These are phyloP conservation scores for Beta macrorhiza DNA, from an alignment of 179 eudicot genomes.

Conservation along the genomic window DNA sequence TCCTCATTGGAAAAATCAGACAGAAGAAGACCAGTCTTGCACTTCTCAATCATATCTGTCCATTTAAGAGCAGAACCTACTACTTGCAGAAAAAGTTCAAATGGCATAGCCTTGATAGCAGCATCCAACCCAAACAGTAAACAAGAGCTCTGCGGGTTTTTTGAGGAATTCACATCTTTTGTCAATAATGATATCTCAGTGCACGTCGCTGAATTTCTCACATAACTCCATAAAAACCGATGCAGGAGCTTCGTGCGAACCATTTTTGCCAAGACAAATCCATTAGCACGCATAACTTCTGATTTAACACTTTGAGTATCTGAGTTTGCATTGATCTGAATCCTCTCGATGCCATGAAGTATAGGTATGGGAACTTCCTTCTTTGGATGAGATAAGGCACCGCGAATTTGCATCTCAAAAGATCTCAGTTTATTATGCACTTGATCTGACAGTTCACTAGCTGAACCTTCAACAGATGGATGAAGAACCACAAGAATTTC, in stretches of 20 bases:
- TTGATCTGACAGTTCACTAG: conserved; percentile 61
- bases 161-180: conserved; percentile 42
- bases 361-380: conserved; percentile 56
- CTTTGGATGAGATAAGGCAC: conserved; percentile 45
- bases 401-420: conserved; percentile 67
- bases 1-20: conserved; percentile 76
- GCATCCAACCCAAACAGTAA: conserved; percentile 56
- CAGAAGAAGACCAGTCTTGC: conserved; percentile 66
- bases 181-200: conserved; percentile 40
- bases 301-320: conserved; percentile 51
- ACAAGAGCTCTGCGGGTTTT: conserved; percentile 78
- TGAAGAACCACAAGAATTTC: conserved; percentile 63
- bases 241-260: conserved; percentile 81
- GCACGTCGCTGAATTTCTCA: conserved; percentile 48
- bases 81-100: conserved; percentile 84
- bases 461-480: conserved; percentile 55
- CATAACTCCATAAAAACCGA: conserved; percentile 64
- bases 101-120: conserved; percentile 85
- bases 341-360: conserved; percentile 65
- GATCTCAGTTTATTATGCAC: conserved; percentile 76
- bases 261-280: conserved; percentile 90
- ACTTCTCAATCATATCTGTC: conserved; percentile 72
- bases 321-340: conserved; percentile 36
- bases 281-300: conserved; percentile 78
- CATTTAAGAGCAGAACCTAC: conserved; percentile 66